These are phyloP conservation scores for Nitzschia inconspicua DNA, from an alignment of 108 stramenopile genomes.

Conservation along the genomic window DNA sequence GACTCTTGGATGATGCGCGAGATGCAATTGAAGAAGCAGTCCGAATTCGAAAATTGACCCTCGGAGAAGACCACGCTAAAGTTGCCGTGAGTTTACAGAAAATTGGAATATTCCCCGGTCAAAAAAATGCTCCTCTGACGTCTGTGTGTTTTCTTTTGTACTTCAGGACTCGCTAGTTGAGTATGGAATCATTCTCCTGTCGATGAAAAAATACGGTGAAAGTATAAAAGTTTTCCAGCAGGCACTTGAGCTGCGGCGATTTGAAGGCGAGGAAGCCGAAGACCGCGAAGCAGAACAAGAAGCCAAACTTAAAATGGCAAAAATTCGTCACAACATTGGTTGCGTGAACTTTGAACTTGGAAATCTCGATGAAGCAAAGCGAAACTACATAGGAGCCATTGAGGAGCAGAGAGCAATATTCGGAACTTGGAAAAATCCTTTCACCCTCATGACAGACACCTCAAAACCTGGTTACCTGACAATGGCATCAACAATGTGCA, in stretches of 20 bases:
- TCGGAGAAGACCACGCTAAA: constrained; percentile 44
- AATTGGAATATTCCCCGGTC: too few species aligned
- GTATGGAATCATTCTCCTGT: constrained; percentile 55
- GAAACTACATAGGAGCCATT: constrained; percentile 43
- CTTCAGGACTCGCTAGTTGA: constrained; percentile 56
- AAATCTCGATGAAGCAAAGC: constrained; percentile 36
- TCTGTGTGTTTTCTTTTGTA: neutral
- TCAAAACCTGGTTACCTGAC: constrained; percentile 52
- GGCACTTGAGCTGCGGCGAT: constrained; percentile 42
- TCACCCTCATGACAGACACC: constrained; percentile 17
- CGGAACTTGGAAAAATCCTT: constrained; percentile 24
- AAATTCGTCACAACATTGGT: constrained; percentile 63
- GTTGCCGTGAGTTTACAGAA: constrained; percentile 51
- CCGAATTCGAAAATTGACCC: constrained; percentile 42
- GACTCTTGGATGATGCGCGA: constrained; percentile 49
- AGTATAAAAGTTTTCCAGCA: constrained; percentile 43
- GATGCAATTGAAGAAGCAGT: constrained; percentile 69
- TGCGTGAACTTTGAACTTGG: constrained; percentile 58
- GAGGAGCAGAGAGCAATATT: constrained; percentile 44
- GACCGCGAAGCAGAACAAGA: constrained; percentile 22
- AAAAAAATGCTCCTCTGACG: neutral
- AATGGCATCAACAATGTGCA: constrained; percentile 66
- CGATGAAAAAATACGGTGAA: constrained; percentile 55
- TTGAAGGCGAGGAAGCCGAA: constrained; percentile 30
- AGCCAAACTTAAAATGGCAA: constrained; percentile 49